Conservation (phyloP, 2,329 filamentous ascomycete genomes). For the Fusarium humuli region DNA sequence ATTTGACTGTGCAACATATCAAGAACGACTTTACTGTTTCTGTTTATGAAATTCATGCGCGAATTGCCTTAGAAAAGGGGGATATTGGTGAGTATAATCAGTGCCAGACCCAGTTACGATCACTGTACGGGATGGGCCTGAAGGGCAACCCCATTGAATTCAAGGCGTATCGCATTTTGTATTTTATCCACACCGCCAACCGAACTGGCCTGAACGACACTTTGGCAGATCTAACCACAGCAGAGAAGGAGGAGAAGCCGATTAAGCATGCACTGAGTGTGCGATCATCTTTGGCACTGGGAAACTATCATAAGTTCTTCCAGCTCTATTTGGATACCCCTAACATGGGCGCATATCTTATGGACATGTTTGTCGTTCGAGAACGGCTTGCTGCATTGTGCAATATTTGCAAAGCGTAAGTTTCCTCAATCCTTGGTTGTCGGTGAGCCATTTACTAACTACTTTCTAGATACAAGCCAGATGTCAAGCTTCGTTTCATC, state of each 20-base stretch:
- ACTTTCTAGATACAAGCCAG: constrained; percentile 83
- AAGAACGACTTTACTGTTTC: constrained; percentile 96
- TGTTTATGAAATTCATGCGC: constrained; percentile 97
- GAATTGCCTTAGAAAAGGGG: constrained; percentile 97
- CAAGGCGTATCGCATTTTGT: constrained; percentile 98
- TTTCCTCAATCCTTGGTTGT: constrained; percentile 41
- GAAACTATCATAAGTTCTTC: constrained; percentile 99
- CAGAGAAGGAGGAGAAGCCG: constrained; percentile 88
- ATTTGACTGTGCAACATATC: constrained; percentile 97
- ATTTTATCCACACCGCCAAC: constrained; percentile 99
- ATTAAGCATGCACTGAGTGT: constrained; percentile 94
- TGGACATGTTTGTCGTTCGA: constrained; percentile 98
- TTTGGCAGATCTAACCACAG: constrained; percentile 96
- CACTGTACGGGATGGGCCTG: constrained; percentile 86
- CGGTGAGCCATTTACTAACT: constrained; percentile 58
- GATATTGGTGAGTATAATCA: constrained; percentile 99
- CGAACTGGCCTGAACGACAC: constrained; percentile 98
- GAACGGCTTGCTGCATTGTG: constrained; percentile 92
- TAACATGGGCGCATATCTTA: constrained; percentile 97
- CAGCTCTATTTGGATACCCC: constrained; percentile 93
- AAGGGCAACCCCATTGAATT: constrained; percentile 95
- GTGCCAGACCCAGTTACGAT: constrained; percentile 97
- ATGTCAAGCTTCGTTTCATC: constrained; percentile 88
- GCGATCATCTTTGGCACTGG: constrained; percentile 88
- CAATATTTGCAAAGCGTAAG: constrained; percentile 95